phyloP scores from a whole-genome alignment of 1,139 yeast genomes.

The Scheffersomyces quercinus region DNA sequence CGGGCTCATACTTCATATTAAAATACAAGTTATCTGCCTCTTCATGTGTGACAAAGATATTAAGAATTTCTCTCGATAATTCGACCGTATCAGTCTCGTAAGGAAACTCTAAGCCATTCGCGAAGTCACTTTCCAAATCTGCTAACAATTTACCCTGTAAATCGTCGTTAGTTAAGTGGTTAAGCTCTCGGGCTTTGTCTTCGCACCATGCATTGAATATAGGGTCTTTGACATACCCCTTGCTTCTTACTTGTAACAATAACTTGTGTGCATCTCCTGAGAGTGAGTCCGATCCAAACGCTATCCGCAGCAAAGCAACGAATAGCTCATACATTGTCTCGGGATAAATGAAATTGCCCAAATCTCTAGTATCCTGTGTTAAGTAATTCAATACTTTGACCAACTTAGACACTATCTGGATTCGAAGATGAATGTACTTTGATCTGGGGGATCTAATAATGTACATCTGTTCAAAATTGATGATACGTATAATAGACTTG shows the following conservation, averaged over 20 bases:
- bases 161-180: slow-evolving; percentile 27
- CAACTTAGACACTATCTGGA: slow-evolving; percentile 43
- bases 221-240: slow-evolving; percentile 19
- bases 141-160: slow-evolving; percentile 20
- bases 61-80: slow-evolving; percentile 70
- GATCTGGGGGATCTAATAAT: slow-evolving; percentile 52
- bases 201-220: slow-evolving; percentile 49
- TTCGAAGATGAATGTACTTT: slow-evolving; percentile 36
- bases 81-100: slow-evolving; percentile 68
- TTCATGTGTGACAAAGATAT: slow-evolving; percentile 67
- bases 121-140: slow-evolving; percentile 39
- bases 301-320: slow-evolving; percentile 56
- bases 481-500: slow-evolving; percentile 44
- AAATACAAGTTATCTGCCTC: slow-evolving; percentile 76
- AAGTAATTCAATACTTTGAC: slow-evolving; percentile 35
- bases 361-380: slow-evolving; percentile 30
- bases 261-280: slow-evolving; percentile 37
- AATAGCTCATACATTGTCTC: slow-evolving; percentile 50
- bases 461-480: slow-evolving; percentile 53
- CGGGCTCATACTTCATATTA: slow-evolving; percentile 53
- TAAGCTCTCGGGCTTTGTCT: slow-evolving; percentile 37
- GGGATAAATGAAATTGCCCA: slow-evolving; percentile 36
- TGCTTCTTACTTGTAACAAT: slow-evolving; percentile 27
- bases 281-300: slow-evolving; percentile 50
- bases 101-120: slow-evolving; percentile 63